Base-by-base conservation (phyloP, 1,139 yeast genomes). In the Saccharomyces pastorianus region DNA sequence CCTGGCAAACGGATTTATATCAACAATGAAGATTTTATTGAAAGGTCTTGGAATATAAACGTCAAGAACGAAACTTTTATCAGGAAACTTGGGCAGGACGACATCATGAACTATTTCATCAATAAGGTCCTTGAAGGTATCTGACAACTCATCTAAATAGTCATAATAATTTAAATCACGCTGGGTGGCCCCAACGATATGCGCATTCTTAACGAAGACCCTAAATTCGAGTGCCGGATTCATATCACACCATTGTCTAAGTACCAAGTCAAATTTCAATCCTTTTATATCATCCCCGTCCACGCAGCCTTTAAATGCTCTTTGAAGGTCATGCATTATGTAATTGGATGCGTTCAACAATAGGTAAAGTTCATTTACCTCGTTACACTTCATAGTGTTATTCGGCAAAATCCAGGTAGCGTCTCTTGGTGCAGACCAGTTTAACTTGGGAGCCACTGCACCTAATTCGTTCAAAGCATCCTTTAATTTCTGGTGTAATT, bases 381-480 rank as follows among this genome's bases (percentile, higher is more conserved):
- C 77, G 14, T 72, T 76, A 65, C 98, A 90, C 63, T 81, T 79
- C 76, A 87, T 79, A 4, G 88, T 78, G 62, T 88, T 86, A 41
- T 87, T 84, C 1, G 95, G 79, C 65, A 88, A 73, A 32, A 93
- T 91, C 99, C 99, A 93, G 0, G 83, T 79, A 6, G 98, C 89
- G 70, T 93, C 99, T 64, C 84, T 85, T 1, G 99, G 99, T 1
- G 96, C 86, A 0, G 97, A 88, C 99, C 99, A 93, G 73, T 93
- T 93, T 61, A 93, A 74, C 65, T 93, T 93, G 1, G 98, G 98
- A 1, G 88, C 77, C 6, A 90, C 90, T 1, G 82, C 72, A 0
- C 86, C 87, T 64, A 73, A 79, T 57, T 72, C 77, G 31, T 53
- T 56, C 41, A 75, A 83, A 29, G 75, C 67, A 0, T 64, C 58